Evolutionary conservation across 2,329 filamentous ascomycete genomes (phyloP).

Genomic region (Fusarium circinatum): DNA sequence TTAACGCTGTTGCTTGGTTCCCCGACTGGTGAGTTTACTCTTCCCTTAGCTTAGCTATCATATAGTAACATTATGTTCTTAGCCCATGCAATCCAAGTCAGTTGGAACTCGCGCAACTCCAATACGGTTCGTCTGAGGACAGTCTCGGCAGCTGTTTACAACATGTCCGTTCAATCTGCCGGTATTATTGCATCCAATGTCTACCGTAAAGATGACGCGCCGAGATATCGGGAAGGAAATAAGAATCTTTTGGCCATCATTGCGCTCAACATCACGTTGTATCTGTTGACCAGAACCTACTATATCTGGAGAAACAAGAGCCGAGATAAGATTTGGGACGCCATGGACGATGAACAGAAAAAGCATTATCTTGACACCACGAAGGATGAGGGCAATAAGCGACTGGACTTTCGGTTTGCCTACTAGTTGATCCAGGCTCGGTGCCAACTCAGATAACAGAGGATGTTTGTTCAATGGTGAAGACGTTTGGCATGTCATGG

Average conservation of each 20-base stretch:
- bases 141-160: not conserved
- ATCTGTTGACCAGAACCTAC: not conserved
- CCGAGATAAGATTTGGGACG: not conserved
- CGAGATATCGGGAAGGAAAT: not conserved
- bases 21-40: not conserved
- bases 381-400: not conserved
- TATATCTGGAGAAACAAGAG: not conserved
- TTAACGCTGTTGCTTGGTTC: not conserved
- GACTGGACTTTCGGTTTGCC: not conserved
- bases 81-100: not conserved
- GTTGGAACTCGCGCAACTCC: not conserved
- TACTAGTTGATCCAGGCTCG: not conserved
- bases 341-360: not conserved
- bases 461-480: not conserved
- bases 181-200: not conserved
- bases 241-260: not conserved
- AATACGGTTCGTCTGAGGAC: not conserved
- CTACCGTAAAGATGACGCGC: not conserved
- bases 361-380: not conserved
- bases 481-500: not conserved
- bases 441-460: not conserved
- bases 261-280: not conserved
- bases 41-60: accelerated
- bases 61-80: accelerated
- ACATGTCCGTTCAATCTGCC: not conserved